Evolutionary conservation across 805 yeast genomes (phyloP).

Genomic region (Metschnikowia drakensbergensis): DNA sequence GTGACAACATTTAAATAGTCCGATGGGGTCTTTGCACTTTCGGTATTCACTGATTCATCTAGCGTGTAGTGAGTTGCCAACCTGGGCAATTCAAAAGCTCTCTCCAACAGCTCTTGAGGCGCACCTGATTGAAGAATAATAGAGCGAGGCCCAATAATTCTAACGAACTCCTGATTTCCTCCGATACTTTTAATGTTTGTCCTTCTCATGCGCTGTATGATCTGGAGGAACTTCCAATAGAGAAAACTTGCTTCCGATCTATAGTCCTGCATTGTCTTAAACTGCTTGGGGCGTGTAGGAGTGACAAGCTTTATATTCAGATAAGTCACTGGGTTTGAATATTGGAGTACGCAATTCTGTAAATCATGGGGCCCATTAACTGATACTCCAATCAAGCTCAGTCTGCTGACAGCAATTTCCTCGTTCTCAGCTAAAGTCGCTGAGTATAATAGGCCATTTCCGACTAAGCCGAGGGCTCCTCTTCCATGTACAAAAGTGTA

Average conservation of each 20-base stretch:
- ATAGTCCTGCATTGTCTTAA: conserved; percentile 10
- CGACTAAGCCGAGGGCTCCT: conserved; percentile 53
- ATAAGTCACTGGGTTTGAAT: conserved; percentile 9
- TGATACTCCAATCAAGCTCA: conserved; percentile 47
- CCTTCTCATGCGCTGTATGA: not conserved
- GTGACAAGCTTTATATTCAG: conserved; percentile 10
- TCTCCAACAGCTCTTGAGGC: conserved; percentile 16
- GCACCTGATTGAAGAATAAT: conserved; percentile 46
- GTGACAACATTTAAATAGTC: conserved; percentile 50
- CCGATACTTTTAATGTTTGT: conserved; percentile 8
- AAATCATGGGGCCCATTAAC: conserved; percentile 48
- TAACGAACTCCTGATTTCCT: conserved; percentile 45
- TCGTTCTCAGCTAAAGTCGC: conserved; percentile 44
- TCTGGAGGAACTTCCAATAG: conserved; percentile 10
- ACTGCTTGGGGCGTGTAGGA: conserved; percentile 12
- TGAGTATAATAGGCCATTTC: conserved; percentile 51
- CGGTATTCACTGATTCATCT: conserved; percentile 13
- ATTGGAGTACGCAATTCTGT: conserved; percentile 33
- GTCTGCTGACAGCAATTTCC: conserved; percentile 43
- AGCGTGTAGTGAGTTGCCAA: conserved; percentile 10
- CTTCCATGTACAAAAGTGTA: conserved; percentile 52
- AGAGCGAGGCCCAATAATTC: conserved; percentile 53
- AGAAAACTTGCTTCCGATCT: conserved; percentile 11
- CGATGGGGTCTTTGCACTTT: conserved; percentile 21
- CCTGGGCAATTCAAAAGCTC: conserved; percentile 10